phyloP scores from a whole-genome alignment of 2,329 filamentous ascomycete genomes.

The Periglandula ipomoeae region DNA sequence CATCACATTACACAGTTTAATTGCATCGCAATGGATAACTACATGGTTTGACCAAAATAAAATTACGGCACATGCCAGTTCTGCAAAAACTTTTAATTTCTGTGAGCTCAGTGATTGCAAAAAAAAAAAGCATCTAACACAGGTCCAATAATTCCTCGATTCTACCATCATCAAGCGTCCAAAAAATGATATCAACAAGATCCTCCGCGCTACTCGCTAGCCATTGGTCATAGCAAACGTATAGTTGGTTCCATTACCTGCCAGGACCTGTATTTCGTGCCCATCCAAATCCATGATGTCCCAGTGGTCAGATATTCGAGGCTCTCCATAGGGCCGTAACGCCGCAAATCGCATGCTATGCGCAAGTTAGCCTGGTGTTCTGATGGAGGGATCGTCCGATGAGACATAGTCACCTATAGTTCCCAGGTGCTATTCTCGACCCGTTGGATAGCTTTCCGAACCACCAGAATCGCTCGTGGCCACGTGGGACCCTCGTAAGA shows the following conservation, averaged over 20 bases:
- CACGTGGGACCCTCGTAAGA: conserved; percentile 22
- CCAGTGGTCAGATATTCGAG: conserved; percentile 31
- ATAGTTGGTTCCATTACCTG: conserved; percentile 20
- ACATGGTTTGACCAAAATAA: neutral
- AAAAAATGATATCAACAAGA: too few relatives aligned
- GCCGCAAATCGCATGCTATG: conserved; percentile 32
- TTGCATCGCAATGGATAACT: neutral
- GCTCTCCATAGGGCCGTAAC: conserved; percentile 31
- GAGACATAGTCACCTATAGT: conserved; percentile 24
- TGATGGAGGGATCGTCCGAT: neutral
- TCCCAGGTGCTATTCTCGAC: conserved; percentile 28
- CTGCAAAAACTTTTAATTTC: neutral
- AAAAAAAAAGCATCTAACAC: neutral
- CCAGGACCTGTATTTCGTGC: conserved; percentile 25
- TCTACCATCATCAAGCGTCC: neutral
- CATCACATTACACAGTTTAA: neutral
- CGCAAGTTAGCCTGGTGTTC: neutral
- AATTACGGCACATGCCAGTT: neutral
- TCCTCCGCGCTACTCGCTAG: neutral
- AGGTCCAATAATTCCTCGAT: too few relatives aligned
- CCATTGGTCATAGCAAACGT: conserved; percentile 7
- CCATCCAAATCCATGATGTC: conserved; percentile 23
- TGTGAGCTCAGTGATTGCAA: neutral
- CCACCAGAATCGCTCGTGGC: conserved; percentile 29
- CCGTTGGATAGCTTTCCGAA: conserved; percentile 33